phyloP scores from a whole-genome alignment of 108 stramenopile genomes.

The Epithemia pelagica region DNA sequence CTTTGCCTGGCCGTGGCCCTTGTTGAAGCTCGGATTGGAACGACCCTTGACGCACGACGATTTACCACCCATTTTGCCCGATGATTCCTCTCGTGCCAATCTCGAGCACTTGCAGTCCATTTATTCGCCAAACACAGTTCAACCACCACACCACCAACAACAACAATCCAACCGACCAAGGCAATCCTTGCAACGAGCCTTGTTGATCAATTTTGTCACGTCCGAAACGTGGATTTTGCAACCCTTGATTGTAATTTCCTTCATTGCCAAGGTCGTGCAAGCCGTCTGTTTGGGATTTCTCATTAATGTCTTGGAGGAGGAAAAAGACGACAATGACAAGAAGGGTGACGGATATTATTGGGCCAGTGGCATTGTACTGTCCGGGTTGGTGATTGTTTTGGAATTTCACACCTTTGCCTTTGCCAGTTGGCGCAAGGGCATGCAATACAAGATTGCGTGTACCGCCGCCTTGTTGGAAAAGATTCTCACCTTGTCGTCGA shows the following conservation, averaged over 20 bases:
- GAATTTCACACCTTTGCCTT: conserved; percentile 56
- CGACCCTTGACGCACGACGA: conserved; percentile 37
- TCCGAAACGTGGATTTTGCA: conserved; percentile 53
- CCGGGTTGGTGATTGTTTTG: conserved; percentile 52
- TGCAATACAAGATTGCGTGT: conserved; percentile 64
- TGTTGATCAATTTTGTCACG: conserved; percentile 47
- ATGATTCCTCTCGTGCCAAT: conserved; percentile 21
- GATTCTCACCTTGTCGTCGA: conserved; percentile 30
- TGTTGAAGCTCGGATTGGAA: conserved; percentile 39
- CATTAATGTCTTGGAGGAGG: conserved; percentile 53
- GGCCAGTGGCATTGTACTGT: conserved; percentile 49
- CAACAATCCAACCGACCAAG: neutral
- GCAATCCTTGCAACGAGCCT: conserved; percentile 33
- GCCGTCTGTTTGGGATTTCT: conserved; percentile 60
- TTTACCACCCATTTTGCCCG: conserved; percentile 29
- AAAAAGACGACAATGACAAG: conserved; percentile 5
- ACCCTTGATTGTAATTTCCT: conserved; percentile 33
- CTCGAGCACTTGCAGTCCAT: conserved; percentile 26
- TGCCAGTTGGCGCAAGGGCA: conserved; percentile 46
- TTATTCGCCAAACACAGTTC: conserved; percentile 15
- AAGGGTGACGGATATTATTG: conserved; percentile 32
- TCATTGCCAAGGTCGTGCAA: conserved; percentile 44
- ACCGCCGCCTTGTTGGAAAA: conserved; percentile 79
- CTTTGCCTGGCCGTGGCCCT: conserved; percentile 46
- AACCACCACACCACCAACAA: neutral